Evolutionary conservation across 495 filamentous ascomycete species (phyloP).

Genomic region (Neurospora sp.): DNA sequence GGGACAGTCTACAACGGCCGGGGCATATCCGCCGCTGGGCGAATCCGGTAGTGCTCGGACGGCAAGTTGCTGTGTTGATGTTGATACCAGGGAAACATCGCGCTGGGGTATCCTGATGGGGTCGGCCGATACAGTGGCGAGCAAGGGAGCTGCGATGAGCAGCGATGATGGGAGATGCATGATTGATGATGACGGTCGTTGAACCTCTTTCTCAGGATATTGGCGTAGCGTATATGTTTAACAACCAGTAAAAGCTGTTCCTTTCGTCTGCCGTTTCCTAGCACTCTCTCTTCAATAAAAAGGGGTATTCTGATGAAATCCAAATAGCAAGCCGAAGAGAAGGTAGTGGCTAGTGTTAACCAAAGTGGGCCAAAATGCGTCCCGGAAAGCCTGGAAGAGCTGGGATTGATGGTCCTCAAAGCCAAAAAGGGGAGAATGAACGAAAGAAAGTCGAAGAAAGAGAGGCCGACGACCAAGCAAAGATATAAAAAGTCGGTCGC

Average conservation of each 20-base stretch:
- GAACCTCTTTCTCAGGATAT: neutral
- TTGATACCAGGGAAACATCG: neutral
- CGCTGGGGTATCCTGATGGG: constrained; percentile 3
- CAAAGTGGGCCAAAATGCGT: neutral
- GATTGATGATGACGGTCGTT: neutral
- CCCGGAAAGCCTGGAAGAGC: neutral
- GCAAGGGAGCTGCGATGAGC: constrained; percentile 2
- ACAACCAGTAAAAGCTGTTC: neutral
- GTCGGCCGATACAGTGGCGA: constrained; percentile 8
- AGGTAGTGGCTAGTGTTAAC: neutral
- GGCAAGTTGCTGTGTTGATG: neutral
- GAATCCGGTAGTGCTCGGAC: constrained; percentile 41
- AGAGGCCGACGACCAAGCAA: neutral
- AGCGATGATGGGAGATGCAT: constrained; percentile 8
- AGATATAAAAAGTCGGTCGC: neutral
- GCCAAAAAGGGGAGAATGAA: neutral
- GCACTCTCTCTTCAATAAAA: neutral
- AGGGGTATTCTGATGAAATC: neutral
- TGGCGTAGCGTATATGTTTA: neutral
- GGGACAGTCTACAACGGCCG: constrained; percentile 43
- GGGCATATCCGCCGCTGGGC: constrained; percentile 47
- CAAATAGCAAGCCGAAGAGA: neutral
- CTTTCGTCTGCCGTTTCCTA: neutral
- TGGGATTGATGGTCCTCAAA: neutral
- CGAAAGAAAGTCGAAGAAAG: neutral